Percentiles rank a stretch among this genome's conserved stretches.
Evolutionary conservation across 179 eudicot species (phyloP).

Genomic region (Patellifolia procumbens): DNA sequence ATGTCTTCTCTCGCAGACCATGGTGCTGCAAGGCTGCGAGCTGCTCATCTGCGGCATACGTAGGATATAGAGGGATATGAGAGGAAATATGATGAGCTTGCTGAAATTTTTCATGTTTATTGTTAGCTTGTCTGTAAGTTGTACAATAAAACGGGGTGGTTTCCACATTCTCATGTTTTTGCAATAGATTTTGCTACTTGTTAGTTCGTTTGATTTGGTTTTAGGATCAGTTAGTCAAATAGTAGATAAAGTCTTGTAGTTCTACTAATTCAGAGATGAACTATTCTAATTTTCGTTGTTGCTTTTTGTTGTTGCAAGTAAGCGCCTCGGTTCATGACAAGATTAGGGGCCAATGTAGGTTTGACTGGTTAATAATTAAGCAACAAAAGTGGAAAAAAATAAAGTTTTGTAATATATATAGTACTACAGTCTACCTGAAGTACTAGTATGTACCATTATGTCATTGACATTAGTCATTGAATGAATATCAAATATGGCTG

Average conservation of each 20-base stretch:
- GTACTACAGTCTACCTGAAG: too few relatives aligned
- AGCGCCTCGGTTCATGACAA: not conserved
- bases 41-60: not conserved
- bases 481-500: too few relatives aligned
- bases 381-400: too few relatives aligned
- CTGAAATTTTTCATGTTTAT: not conserved
- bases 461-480: not conserved
- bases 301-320: not conserved
- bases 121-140: too few relatives aligned
- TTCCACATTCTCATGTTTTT: too few relatives aligned
- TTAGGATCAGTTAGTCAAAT: not conserved
- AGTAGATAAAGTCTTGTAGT: not conserved
- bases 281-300: not conserved
- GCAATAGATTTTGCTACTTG: too few relatives aligned
- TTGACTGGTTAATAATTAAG: too few relatives aligned
- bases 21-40: not conserved
- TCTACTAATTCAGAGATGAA: not conserved
- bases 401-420: too few relatives aligned
- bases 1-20: not conserved
- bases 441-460: not conserved
- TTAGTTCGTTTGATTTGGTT: not conserved
- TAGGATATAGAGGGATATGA: not conserved
- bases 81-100: constrained; percentile 1
- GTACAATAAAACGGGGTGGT: too few relatives aligned
- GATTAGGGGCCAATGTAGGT: too few relatives aligned